Conservation (phyloP, 2,329 filamentous ascomycete genomes). For the Monosporascus cannonballus region DNA sequence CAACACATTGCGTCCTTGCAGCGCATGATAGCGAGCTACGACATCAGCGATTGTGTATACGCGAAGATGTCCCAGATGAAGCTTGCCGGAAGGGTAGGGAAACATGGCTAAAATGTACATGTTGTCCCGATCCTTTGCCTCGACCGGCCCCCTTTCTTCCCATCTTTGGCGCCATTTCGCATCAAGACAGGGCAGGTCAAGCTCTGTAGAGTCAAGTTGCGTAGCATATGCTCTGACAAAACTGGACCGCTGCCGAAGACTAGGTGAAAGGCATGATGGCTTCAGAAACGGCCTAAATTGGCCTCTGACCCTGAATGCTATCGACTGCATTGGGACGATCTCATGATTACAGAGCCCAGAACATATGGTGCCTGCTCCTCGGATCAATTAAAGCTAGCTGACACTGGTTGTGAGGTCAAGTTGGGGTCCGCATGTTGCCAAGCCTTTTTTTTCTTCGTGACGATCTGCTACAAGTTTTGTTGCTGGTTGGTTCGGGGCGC, state of each 20-base stretch:
- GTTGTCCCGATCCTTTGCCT: slow-evolving; percentile 10
- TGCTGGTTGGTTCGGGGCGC: too few relatives aligned
- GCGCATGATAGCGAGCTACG: slow-evolving; percentile 66
- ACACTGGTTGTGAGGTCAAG: too few relatives aligned
- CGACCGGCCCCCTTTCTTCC: slow-evolving; percentile 19
- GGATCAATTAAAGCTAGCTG: too few relatives aligned
- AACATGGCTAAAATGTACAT: slow-evolving; percentile 87
- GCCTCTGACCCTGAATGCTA: slow-evolving; percentile 3
- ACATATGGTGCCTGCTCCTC: too few relatives aligned
- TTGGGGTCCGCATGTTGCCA: too few relatives aligned
- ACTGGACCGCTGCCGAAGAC: slow-evolving; percentile 2
- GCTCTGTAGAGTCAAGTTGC: slow-evolving; percentile 5
- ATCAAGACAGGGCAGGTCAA: slow-evolving; percentile 43
- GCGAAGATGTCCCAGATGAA: slow-evolving; percentile 81
- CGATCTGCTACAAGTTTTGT: too few relatives aligned
- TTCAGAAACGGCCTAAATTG: slow-evolving; percentile 13
- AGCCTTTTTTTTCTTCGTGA: too few relatives aligned
- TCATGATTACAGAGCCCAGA: not conserved
- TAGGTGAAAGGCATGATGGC: slow-evolving; percentile 7
- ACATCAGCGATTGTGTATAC: slow-evolving; percentile 91
- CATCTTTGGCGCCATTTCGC: slow-evolving; percentile 47
- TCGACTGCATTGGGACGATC: not conserved
- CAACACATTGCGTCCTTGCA: slow-evolving; percentile 69
- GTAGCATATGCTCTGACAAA: slow-evolving; percentile 14
- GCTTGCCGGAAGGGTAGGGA: slow-evolving; percentile 79